These are phyloP conservation scores for Mycena galericulata DNA, from an alignment of 768 basidiomycete species.

Conservation along the genomic window DNA sequence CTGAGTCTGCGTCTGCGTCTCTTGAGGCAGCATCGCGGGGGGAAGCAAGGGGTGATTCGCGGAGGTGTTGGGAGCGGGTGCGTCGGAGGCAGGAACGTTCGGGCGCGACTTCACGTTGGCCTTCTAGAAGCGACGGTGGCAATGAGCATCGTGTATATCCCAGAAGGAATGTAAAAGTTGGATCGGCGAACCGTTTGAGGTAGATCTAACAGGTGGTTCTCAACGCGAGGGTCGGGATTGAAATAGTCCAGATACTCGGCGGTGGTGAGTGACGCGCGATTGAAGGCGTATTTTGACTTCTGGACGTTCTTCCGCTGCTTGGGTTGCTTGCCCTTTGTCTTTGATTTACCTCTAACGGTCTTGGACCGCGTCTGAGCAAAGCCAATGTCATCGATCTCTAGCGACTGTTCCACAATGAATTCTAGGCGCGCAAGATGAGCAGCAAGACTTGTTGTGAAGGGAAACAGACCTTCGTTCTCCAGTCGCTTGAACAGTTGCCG, in stretches of 20 bases:
- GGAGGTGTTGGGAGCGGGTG: conserved; percentile 2
- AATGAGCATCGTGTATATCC: neutral
- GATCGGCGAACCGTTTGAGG: conserved; percentile 61
- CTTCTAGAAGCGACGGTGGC: conserved; percentile 31
- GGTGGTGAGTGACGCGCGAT: conserved; percentile 56
- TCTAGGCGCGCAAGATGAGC: conserved; percentile 50
- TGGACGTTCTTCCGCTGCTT: conserved; percentile 65
- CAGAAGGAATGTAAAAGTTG: conserved; percentile 14
- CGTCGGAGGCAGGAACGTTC: neutral
- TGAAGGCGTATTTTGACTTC: conserved; percentile 70
- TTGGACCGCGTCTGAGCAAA: conserved; percentile 56
- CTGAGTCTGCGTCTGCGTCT: conserved; percentile 51
- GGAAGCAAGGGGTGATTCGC: conserved; percentile 1
- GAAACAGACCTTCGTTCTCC: conserved; percentile 71
- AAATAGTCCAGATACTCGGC: conserved; percentile 76
- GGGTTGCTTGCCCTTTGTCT: conserved; percentile 52
- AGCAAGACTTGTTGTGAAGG: neutral
- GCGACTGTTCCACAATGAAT: conserved; percentile 67
- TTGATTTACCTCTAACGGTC: conserved; percentile 53
- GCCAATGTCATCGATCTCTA: conserved; percentile 62
- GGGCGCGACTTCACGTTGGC: conserved; percentile 31
- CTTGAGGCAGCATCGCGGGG: conserved; percentile 15
- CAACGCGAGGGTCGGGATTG: conserved; percentile 67
- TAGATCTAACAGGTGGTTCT: conserved; percentile 72
- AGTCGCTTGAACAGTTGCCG: conserved; percentile 76